Evolutionary conservation across 306 rosid genomes (phyloP), one percentile per base, ranked within the genome.

Genomic region (Cercis canadensis): DNA sequence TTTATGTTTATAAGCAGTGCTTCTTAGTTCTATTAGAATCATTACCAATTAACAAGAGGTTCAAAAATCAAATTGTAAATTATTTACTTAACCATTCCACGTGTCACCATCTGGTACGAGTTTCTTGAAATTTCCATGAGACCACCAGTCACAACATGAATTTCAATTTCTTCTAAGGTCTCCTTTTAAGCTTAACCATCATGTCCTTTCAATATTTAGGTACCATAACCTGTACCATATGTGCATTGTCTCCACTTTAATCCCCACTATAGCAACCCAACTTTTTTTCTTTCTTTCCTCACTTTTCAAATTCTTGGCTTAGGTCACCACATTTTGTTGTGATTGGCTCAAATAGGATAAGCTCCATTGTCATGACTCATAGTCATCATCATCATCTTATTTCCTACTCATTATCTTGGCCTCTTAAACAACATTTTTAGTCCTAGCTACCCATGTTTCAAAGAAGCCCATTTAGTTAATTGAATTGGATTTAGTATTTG

Each of bases 241-340:
- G 41, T 67, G 76, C 60, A 46, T 29, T 75, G 84, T 81, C 91
- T 76, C 83, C 85, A 86, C 87, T 86, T 61, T 62, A 77, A 49
- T 74, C 80, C 85, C 64, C 83, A 65, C 84, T 75, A 55, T 52
- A 37, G 51, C 69, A 79, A 74, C 77, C 69, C 50, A 29, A 62
- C 73, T 53, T 66, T 41, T 66, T 54, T 40, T 34, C 41, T 24
- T 36, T 49, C 49, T 34, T 43, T 16, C 45, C 34, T 61, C 57
- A 33, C 75, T 62, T 75, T 70, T 72, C 62, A 77, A 54, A 53
- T 58, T 80, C 76, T 80, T 65, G 43, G 62, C 57, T 75, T 55
- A 75, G 69, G 57, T 84, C 87, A 80, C 68, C 73, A 34, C 57
- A 43, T 50, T 77, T 64, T 43, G 9, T 37, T 39, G 44, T 72